phyloP scores from a whole-genome alignment of 352 stramenopile species.

The Phytophthora multivora region DNA sequence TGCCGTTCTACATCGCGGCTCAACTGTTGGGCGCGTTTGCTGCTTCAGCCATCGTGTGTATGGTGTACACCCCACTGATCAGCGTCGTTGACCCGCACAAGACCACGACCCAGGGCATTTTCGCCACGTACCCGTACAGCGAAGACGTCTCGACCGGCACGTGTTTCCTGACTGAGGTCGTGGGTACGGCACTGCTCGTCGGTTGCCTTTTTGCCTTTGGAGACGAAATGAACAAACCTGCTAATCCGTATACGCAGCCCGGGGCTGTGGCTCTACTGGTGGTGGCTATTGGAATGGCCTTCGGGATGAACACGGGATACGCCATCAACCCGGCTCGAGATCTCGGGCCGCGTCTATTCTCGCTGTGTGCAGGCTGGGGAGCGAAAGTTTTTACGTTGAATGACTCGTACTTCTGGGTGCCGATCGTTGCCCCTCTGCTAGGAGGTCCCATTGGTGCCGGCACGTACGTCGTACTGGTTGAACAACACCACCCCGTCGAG shows the following conservation, averaged over 20 bases:
- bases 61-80: slow-evolving; percentile 56
- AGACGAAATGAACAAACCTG: slow-evolving; percentile 59
- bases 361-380: slow-evolving; percentile 47
- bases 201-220: slow-evolving; percentile 59
- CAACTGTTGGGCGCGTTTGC: slow-evolving; percentile 52
- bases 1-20: slow-evolving; percentile 31
- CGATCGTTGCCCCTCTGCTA: slow-evolving; percentile 45
- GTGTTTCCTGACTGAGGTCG: slow-evolving; percentile 67
- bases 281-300: slow-evolving; percentile 63
- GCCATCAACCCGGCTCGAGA: slow-evolving; percentile 66
- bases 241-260: slow-evolving; percentile 45
- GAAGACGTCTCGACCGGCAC: slow-evolving; percentile 44
- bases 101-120: slow-evolving; percentile 46
- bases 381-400: slow-evolving; percentile 39
- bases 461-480: slow-evolving; percentile 38
- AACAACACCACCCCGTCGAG: slow-evolving; percentile 40
- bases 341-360: slow-evolving; percentile 50
- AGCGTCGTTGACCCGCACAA: slow-evolving; percentile 44
- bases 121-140: slow-evolving; percentile 54
- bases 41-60: slow-evolving; percentile 42
- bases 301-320: slow-evolving; percentile 76
- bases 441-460: slow-evolving; percentile 39
- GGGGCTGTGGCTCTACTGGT: slow-evolving; percentile 53
- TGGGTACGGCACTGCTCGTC: slow-evolving; percentile 62
- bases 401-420: slow-evolving; percentile 63